These are phyloP conservation scores for Senecio squalidus DNA, from an alignment of 140 eudicot genomes.

Conservation along the genomic window DNA sequence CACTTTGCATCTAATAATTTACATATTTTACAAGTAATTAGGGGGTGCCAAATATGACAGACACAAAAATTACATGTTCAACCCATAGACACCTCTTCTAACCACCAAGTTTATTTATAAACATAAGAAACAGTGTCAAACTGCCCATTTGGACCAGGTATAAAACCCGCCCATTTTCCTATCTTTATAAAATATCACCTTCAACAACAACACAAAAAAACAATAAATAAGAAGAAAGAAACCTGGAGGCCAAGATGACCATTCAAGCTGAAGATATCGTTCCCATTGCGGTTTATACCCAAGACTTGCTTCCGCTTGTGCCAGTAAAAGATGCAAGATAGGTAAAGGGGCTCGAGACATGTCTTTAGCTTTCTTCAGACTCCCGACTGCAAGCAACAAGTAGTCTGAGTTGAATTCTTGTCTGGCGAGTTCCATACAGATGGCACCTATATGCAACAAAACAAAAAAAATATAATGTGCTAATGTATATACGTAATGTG, in stretches of 20 bases:
- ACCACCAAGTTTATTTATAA: too few relatives aligned
- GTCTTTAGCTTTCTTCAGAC: constrained; percentile 74
- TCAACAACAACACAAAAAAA: background rate
- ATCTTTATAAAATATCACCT: background rate
- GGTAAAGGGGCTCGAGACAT: constrained; percentile 46
- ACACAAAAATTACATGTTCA: too few relatives aligned
- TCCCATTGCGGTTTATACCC: constrained; percentile 82
- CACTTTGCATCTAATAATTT: too few relatives aligned
- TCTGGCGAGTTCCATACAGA: constrained; percentile 84
- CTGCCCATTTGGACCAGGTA: too few relatives aligned
- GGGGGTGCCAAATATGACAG: too few relatives aligned
- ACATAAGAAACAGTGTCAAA: too few relatives aligned
- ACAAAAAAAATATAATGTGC: too few relatives aligned
- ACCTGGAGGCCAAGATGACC: constrained; percentile 97
- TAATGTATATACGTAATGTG: background rate
- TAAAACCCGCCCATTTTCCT: background rate
- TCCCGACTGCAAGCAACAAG: constrained; percentile 56
- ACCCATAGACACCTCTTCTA: too few relatives aligned
- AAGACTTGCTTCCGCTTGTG: constrained; percentile 92
- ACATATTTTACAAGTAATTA: too few relatives aligned
- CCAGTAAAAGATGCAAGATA: constrained; percentile 56
- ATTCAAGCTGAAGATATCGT: constrained; percentile 56
- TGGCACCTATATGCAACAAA: constrained; percentile 52
- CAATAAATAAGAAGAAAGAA: constrained; percentile 1
- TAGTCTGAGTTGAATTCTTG: constrained; percentile 53